Conservation (phyloP, 768 basidiomycete species). For the Agaricus subrufescens region DNA sequence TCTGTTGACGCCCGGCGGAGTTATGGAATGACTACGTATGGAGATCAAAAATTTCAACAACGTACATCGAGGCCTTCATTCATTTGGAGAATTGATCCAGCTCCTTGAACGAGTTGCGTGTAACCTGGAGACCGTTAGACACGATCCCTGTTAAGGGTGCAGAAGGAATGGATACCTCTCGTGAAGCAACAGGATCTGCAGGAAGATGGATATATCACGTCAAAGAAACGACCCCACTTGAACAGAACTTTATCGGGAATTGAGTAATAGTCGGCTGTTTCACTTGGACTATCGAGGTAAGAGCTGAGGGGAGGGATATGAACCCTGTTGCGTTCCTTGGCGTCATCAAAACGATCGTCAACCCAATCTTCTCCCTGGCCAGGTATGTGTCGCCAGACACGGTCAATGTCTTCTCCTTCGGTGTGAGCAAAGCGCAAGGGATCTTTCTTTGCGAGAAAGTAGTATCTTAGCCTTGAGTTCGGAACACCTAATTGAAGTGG, state of each 20-base stretch:
- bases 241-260: slow-evolving; percentile 59
- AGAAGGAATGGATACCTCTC: slow-evolving; percentile 41
- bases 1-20: slow-evolving; percentile 32
- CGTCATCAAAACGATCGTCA: slow-evolving; percentile 28
- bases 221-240: slow-evolving; percentile 79
- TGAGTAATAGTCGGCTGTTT: slow-evolving; percentile 20
- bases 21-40: neutral
- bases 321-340: neutral
- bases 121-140: slow-evolving; percentile 45
- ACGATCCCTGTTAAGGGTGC: neutral
- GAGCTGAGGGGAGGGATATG: slow-evolving; percentile 23
- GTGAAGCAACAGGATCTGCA: slow-evolving; percentile 76
- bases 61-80: slow-evolving; percentile 62
- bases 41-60: neutral
- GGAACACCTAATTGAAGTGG: slow-evolving; percentile 79
- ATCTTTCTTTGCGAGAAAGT: slow-evolving; percentile 59
- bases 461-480: slow-evolving; percentile 79
- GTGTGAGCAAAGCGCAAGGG: slow-evolving; percentile 33
- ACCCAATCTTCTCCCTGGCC: slow-evolving; percentile 31
- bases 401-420: slow-evolving; percentile 8
- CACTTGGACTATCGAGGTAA: slow-evolving; percentile 35
- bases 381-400: slow-evolving; percentile 53
- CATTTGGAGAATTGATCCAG: slow-evolving; percentile 74
- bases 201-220: slow-evolving; percentile 66
- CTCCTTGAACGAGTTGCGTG: slow-evolving; percentile 69